Conservation (phyloP, 2,329 filamentous ascomycete genomes). For the Aspergillus flavus region DNA sequence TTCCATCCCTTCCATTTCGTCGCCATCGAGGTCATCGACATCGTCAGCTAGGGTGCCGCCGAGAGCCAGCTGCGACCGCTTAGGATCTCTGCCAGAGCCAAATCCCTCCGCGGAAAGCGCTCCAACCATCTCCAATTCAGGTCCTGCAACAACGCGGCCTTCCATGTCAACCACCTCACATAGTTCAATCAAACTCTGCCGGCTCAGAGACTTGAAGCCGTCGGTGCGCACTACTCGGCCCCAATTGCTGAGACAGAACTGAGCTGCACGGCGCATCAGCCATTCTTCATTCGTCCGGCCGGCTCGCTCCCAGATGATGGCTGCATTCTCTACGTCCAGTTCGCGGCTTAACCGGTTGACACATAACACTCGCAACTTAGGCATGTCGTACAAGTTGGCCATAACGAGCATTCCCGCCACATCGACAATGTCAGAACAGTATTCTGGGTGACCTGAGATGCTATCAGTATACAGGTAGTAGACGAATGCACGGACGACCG, state of each 20-base stretch:
- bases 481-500: slow-evolving; percentile 89
- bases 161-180: slow-evolving; percentile 93
- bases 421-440: slow-evolving; percentile 69
- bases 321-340: slow-evolving; percentile 90
- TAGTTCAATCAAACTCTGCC: slow-evolving; percentile 80
- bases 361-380: slow-evolving; percentile 84
- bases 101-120: slow-evolving; percentile 54
- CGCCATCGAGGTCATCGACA: slow-evolving; percentile 46
- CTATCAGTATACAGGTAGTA: slow-evolving; percentile 97
- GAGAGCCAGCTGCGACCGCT: slow-evolving; percentile 32
- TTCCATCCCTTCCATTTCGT: slow-evolving; percentile 53
- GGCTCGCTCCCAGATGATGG: slow-evolving; percentile 94
- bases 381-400: slow-evolving; percentile 98
- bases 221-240: slow-evolving; percentile 87
- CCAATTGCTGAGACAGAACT: slow-evolving; percentile 92
- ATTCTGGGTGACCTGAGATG: slow-evolving; percentile 65
- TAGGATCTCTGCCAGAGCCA: slow-evolving; percentile 36
- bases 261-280: slow-evolving; percentile 84
- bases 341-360: slow-evolving; percentile 88
- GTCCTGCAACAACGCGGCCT: slow-evolving; percentile 84
- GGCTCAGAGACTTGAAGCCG: slow-evolving; percentile 80
- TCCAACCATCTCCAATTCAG: slow-evolving; percentile 71
- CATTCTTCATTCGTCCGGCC: slow-evolving; percentile 89
- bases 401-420: slow-evolving; percentile 94
- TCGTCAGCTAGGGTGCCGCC: slow-evolving; percentile 34